Evolutionary conservation across 371 early-diverging fungal genomes (phyloP), one percentile per base, ranked within the genome.

Genomic region (Lichtheimia ramosa): DNA sequence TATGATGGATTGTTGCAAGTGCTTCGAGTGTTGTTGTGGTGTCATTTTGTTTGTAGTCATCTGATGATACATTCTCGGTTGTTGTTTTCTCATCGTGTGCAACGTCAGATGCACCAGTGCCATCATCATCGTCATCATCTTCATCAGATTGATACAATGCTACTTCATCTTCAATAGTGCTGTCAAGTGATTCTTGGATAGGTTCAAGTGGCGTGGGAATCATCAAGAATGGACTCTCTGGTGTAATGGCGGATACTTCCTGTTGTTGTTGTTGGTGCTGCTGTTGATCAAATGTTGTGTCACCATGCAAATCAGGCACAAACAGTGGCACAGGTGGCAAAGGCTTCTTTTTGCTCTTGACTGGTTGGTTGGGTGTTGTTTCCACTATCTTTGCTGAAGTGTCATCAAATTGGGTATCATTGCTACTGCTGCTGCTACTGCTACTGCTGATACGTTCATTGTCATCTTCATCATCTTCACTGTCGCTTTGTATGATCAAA

Each of bases 401-500:
- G 10, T n/a, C 16, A 46, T 46, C 16, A 46, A n/a, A 8, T 34
- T 34, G 34, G 2, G 10, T 34, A 2, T 34, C 34, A 8, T 34
- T 42, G 27, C n/a, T 59, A 18, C 28, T 34, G n/a, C n/a, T 50
- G 20, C 46, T 20, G 46, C 20, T 46, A 6, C 18, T 18, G 6
- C 21, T 46, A 16, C 18, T 21, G 46, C 18, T 46, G 7, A 46
- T 46, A 6, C 46, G n/a, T 3, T 55, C 43, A 16, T 61, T 43
- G n/a, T 61, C 40, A n/a, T 55, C 62, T 7, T 61, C 53, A 41
- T 57, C 58, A 27, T 53, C 43, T 15, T 55, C 56, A 43, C 56
- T 55, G 16, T 55, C 56, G 43, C 56, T 55, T 42, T 61, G 51
- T 28, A 61, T 62, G 21, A 61, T 43, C 50, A 61, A 54, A 15